phyloP scores from a whole-genome alignment of 164 flowering plant species.

The Chimonanthus salicifolius region DNA sequence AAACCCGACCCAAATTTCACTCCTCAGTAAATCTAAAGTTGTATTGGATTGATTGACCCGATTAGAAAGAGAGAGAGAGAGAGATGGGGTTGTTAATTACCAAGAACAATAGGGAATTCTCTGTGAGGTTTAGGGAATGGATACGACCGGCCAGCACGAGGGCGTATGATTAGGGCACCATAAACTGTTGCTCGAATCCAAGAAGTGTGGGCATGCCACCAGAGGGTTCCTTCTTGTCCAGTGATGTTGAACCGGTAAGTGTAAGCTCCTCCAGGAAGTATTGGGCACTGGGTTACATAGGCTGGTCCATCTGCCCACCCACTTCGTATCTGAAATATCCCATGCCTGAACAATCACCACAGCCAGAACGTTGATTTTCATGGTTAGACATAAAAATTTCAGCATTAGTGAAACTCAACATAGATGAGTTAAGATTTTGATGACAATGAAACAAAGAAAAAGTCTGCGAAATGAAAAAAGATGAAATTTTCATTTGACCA shows the following conservation, averaged over 20 bases:
- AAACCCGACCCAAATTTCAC: not conserved
- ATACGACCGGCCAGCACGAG: constrained; percentile 12
- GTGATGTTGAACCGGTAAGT: constrained; percentile 27
- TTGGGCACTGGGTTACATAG: constrained; percentile 32
- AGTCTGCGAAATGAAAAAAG: too few species aligned
- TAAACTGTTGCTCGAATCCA: constrained; percentile 27
- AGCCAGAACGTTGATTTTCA: not conserved
- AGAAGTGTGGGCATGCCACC: constrained; percentile 30
- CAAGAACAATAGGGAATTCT: constrained; percentile 27
- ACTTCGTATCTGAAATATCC: constrained; percentile 20
- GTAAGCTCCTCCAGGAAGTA: constrained; percentile 20
- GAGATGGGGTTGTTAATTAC: constrained; percentile 4
- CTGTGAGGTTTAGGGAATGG: constrained; percentile 22
- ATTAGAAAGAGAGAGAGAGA: not conserved
- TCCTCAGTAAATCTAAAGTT: too few species aligned
- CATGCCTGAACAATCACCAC: constrained; percentile 24
- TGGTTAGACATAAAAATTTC: not conserved
- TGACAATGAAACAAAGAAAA: too few species aligned
- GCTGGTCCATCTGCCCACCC: constrained; percentile 29
- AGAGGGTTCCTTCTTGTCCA: constrained; percentile 31
- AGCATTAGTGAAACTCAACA: not conserved
- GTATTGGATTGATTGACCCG: not conserved
- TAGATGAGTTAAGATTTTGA: too few species aligned
- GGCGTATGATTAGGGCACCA: constrained; percentile 27
- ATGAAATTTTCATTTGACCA: too few species aligned